Conservation (phyloP, 2,329 filamentous ascomycete genomes). For the Pseudocercospora cruenta region DNA sequence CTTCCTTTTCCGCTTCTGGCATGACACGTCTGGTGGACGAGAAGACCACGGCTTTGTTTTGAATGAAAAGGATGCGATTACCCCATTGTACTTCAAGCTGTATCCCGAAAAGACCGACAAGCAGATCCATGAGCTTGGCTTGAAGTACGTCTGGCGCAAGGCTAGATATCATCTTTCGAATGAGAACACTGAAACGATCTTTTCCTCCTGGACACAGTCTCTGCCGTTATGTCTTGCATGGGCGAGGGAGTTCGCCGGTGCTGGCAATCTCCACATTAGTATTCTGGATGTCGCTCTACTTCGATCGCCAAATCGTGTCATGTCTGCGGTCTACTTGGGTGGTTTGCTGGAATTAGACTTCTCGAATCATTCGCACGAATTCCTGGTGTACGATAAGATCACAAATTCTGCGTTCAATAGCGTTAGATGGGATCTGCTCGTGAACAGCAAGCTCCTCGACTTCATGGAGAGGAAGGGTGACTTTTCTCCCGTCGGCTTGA, state of each 20-base stretch:
- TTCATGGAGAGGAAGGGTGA: neutral
- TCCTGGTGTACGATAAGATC: neutral
- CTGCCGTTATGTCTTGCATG: neutral
- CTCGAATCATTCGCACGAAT: neutral
- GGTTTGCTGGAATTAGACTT: neutral
- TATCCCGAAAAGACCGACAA: neutral
- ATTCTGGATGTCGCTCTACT: neutral
- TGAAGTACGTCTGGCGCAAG: neutral
- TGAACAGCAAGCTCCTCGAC: neutral
- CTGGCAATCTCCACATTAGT: neutral
- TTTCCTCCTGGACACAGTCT: conserved; percentile 3
- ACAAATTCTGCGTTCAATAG: neutral
- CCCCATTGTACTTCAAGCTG: neutral
- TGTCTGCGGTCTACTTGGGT: neutral
- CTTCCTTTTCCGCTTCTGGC: neutral
- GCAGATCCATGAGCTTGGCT: neutral
- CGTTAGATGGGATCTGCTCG: neutral
- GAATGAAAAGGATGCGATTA: neutral
- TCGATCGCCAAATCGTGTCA: neutral
- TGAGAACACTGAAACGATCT: neutral
- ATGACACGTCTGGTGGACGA: neutral
- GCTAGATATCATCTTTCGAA: too few species aligned
- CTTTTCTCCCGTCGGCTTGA: neutral
- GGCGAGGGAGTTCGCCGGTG: neutral
- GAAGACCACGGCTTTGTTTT: neutral